These are phyloP conservation scores for Arthrobotrys pseudoclavata DNA, from an alignment of 2,329 filamentous ascomycete species.

Conservation along the genomic window DNA sequence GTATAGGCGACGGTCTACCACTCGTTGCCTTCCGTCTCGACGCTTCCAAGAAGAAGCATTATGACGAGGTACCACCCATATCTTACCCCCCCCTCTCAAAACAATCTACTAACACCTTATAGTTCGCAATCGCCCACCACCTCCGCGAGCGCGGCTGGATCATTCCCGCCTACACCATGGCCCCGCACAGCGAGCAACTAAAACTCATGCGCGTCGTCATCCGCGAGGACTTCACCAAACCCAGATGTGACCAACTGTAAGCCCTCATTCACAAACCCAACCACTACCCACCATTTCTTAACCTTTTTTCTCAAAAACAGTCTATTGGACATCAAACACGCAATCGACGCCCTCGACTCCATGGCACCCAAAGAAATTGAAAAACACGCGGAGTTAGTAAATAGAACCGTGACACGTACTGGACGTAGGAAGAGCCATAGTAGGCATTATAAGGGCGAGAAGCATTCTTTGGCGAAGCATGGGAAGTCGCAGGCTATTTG, in stretches of 20 bases:
- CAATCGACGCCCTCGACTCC: conserved; percentile 77
- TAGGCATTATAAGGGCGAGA: conserved; percentile 76
- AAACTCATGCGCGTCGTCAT: conserved; percentile 95
- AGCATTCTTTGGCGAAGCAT: conserved; percentile 80
- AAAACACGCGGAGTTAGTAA: conserved; percentile 71
- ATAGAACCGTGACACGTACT: conserved; percentile 71
- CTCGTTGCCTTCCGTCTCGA: conserved; percentile 89
- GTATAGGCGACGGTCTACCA: conserved; percentile 77
- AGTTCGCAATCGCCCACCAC: conserved; percentile 85
- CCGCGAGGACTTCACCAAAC: conserved; percentile 88
- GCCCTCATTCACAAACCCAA: background rate
- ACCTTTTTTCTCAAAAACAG: conserved; percentile 3
- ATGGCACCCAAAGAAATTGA: conserved; percentile 81
- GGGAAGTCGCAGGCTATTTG: conserved; percentile 72
- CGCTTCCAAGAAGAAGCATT: conserved; percentile 70
- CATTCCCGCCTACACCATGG: conserved; percentile 97
- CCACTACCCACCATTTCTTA: background rate
- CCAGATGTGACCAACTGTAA: conserved; percentile 79
- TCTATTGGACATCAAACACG: conserved; percentile 82
- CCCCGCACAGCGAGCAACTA: conserved; percentile 82
- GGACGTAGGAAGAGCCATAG: conserved; percentile 66
- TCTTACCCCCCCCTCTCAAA: background rate
- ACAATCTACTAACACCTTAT: conserved; percentile 71
- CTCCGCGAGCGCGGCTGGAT: conserved; percentile 91
- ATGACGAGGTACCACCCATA: conserved; percentile 68